These are phyloP conservation scores for Quillaja saponaria DNA, from an alignment of 306 rosid species.

Conservation along the genomic window DNA sequence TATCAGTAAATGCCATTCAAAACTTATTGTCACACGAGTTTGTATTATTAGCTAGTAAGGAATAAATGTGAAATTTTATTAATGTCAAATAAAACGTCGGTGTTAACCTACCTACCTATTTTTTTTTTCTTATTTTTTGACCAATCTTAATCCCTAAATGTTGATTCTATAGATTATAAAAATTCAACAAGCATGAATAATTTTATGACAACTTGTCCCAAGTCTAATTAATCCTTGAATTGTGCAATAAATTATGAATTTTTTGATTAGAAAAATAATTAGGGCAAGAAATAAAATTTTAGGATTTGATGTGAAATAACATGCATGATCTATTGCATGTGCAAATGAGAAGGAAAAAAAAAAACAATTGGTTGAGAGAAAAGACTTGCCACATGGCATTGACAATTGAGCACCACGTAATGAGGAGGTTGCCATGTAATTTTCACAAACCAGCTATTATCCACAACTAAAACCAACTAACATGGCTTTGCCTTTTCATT, in stretches of 20 bases:
- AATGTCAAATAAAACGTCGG: conserved; percentile 32
- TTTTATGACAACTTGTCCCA: neutral
- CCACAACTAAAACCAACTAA: conserved; percentile 39
- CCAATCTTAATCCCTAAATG: conserved; percentile 16
- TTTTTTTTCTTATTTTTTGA: too few species aligned
- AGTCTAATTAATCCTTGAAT: conserved; percentile 33
- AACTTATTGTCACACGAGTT: too few species aligned
- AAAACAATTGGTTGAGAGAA: conserved; percentile 37
- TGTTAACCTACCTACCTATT: too few species aligned
- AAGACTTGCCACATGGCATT: conserved; percentile 32
- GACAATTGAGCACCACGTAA: conserved; percentile 32
- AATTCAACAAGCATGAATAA: neutral
- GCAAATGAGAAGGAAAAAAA: conserved; percentile 37
- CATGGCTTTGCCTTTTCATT: conserved; percentile 47
- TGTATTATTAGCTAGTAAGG: too few species aligned
- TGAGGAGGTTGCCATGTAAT: conserved; percentile 46
- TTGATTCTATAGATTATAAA: conserved; percentile 8
- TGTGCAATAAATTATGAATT: conserved; percentile 29
- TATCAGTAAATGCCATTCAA: too few species aligned
- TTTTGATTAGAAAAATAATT: neutral
- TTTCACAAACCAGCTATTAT: conserved; percentile 45
- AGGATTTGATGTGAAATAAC: conserved; percentile 43
- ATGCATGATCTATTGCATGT: conserved; percentile 44
- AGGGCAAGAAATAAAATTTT: neutral
- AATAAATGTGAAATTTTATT: neutral